A percentile compares a stretch with the other conserved stretches of the same genome.
Evolutionary conservation across 768 basidiomycete genomes (phyloP).

Genomic region (Lanmaoa pseudosensibilis): DNA sequence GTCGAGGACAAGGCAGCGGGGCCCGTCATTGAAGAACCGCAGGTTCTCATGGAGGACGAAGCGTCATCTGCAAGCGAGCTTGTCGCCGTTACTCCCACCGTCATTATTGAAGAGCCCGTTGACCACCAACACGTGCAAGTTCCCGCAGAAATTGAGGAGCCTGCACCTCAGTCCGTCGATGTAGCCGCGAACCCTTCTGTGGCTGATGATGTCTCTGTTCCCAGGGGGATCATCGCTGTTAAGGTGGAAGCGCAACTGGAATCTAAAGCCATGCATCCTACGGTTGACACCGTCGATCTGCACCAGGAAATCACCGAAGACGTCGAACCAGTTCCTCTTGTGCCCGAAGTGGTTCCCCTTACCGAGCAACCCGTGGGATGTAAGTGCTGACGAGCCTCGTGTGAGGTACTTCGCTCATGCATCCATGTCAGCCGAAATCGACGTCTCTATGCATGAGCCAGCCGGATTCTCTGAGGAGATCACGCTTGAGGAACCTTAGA

Average conservation of each 20-base stretch:
- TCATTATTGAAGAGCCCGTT: slow-evolving; percentile 3
- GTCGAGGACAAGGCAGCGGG: not conserved
- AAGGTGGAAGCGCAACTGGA: not conserved
- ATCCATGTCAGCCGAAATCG: not conserved
- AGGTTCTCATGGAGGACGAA: not conserved
- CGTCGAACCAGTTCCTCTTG: not conserved
- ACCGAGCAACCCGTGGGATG: not conserved
- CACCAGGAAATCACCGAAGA: not conserved
- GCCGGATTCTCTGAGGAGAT: not conserved
- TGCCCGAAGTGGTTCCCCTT: not conserved
- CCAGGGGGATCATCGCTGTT: not conserved
- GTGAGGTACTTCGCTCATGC: not conserved
- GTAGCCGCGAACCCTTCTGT: not conserved
- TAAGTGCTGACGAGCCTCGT: slow-evolving; percentile 8
- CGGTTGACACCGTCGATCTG: not conserved
- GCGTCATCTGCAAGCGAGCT: not conserved
- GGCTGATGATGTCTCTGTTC: not conserved
- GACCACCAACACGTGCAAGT: not conserved
- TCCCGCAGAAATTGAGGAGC: slow-evolving; percentile 1
- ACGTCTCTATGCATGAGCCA: not conserved
- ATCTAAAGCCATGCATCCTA: not conserved
- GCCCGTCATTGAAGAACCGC: not conserved
- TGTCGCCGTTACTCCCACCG: not conserved
- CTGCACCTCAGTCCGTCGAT: slow-evolving; percentile 11
- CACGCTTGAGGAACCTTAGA: not conserved